Base-by-base conservation (phyloP, 805 yeast genomes). In the Clavispora asparagi region DNA sequence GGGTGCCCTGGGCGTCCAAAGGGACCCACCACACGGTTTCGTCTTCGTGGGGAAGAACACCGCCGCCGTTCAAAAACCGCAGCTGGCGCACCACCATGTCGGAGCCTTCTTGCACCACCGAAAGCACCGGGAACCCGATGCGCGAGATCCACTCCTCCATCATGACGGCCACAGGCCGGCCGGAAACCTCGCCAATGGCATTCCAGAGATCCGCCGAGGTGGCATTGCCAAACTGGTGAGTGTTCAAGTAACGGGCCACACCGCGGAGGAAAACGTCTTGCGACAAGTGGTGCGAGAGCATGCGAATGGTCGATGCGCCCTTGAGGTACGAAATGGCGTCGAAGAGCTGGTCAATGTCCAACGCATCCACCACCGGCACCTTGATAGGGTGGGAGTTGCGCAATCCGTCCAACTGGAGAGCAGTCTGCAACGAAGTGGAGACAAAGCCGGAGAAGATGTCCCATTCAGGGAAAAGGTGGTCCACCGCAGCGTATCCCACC, bases 311-410 rank as follows among this genome's bases (percentile, higher is more conserved):
- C 25, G 91, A 83, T 7, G 90, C 86, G 46, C 95, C 95, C 68
- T 87, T 87, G 52, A 82, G 68, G 64, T 87, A 87, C 4, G 94
- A 86, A 46, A 87, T 87, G 30, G 82, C 81, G 59, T 87, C 96
- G 61, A 87, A 87, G 16, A 86, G 81, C 67, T 87, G 91, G 61
- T 84, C 86, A 51, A 87, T 83, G 55, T 87, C 94, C 51, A 79
- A 78, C 5, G 92, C 92, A 58, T 83, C 80, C 54, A 76, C 67
- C n/a, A 88, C 88, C 11, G 86, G 85, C 8, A 87, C 95, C 64
- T 86, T 87, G 49, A 87, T 81, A 7, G 95, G 91, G 63, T 88
- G 95, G 6, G 92, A 83, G 55, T 72, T 78, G 52, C 77, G 65
- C 49, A 81, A 71, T 1, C 82, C 75, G 56, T 82, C 87, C 49